phyloP scores from a whole-genome alignment of 495 filamentous ascomycete species.

The Pyronema domesticum region DNA sequence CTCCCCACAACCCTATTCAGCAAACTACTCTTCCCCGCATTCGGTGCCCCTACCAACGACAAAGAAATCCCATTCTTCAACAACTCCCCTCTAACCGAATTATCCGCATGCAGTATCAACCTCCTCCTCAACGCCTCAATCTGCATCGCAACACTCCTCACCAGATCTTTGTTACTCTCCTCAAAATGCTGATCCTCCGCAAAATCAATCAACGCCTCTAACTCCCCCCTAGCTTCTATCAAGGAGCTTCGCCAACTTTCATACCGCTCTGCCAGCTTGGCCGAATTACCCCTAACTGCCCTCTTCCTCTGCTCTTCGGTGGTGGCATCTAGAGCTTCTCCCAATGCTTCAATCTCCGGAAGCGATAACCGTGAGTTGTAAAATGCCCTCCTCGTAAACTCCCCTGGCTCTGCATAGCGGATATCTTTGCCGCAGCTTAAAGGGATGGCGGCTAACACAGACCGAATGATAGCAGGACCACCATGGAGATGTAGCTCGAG shows the following conservation, averaged over 20 bases:
- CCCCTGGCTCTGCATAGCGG: slow-evolving; percentile 78
- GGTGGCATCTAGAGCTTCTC: slow-evolving; percentile 66
- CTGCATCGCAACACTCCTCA: slow-evolving; percentile 45
- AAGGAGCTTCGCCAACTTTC: slow-evolving; percentile 66
- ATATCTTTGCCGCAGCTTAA: slow-evolving; percentile 17
- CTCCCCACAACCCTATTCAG: slow-evolving; percentile 82
- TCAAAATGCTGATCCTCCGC: slow-evolving; percentile 95
- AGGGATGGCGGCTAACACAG: slow-evolving; percentile 63
- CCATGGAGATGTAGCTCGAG: slow-evolving; percentile 89
- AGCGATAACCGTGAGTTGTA: slow-evolving; percentile 69
- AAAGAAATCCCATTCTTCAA: slow-evolving; percentile 72
- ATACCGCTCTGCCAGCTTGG: slow-evolving; percentile 56
- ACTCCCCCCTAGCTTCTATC: slow-evolving; percentile 66
- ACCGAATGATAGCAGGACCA: slow-evolving; percentile 70
- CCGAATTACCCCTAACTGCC: slow-evolving; percentile 60
- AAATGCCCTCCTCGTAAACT: slow-evolving; percentile 89
- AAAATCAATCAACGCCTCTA: slow-evolving; percentile 94
- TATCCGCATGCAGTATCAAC: slow-evolving; percentile 50
- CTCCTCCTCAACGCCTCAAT: slow-evolving; percentile 40
- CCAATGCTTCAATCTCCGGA: slow-evolving; percentile 83
- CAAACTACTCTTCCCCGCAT: slow-evolving; percentile 87
- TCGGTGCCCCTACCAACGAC: slow-evolving; percentile 75
- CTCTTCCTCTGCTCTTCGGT: slow-evolving; percentile 86
- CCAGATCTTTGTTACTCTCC: slow-evolving; percentile 56
- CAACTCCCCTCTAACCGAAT: slow-evolving; percentile 68